Evolutionary conservation across 2,329 filamentous ascomycete genomes (phyloP).

Genomic region (Pleoardoris graminearum): DNA sequence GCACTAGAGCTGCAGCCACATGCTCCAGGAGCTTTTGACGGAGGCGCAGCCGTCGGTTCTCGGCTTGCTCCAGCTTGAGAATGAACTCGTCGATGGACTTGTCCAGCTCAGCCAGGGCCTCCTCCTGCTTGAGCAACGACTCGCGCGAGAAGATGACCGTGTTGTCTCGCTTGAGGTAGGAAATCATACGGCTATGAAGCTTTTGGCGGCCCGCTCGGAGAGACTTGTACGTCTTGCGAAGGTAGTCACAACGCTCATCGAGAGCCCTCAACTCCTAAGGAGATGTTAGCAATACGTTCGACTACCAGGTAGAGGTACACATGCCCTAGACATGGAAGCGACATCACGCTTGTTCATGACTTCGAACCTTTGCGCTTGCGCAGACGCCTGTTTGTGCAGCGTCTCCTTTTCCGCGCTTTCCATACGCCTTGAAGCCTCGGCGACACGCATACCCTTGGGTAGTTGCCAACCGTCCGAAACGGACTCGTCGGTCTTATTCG

Average conservation of each 20-base stretch:
- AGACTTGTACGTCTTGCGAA: conserved; percentile 75
- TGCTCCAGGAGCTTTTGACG: conserved; percentile 82
- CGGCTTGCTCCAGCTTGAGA: conserved; percentile 75
- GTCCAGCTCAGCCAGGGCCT: conserved; percentile 76
- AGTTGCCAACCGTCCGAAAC: conserved; percentile 41
- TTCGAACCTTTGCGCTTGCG: conserved; percentile 47
- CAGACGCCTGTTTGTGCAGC: conserved; percentile 45
- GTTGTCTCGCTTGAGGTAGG: conserved; percentile 72
- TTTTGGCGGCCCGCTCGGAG: conserved; percentile 75
- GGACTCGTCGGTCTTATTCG: conserved; percentile 27
- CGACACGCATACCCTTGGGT: conserved; percentile 42
- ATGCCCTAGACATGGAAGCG: conserved; percentile 62
- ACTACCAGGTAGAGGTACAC: conserved; percentile 14
- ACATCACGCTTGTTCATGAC: conserved; percentile 46
- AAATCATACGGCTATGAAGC: conserved; percentile 75
- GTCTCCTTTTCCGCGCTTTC: conserved; percentile 41
- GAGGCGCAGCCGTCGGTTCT: conserved; percentile 74
- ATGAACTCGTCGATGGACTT: conserved; percentile 80
- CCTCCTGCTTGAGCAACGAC: conserved; percentile 77
- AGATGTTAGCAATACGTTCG: conserved; percentile 21
- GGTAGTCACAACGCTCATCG: conserved; percentile 78
- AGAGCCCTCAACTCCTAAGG: conserved; percentile 70
- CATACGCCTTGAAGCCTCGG: conserved; percentile 40
- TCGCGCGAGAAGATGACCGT: conserved; percentile 73
- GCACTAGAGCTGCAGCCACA: conserved; percentile 66